Percentiles rank a stretch among this genome's conserved stretches.
phyloP scores from a whole-genome alignment of 2,329 filamentous ascomycete genomes.

The Alternaria sp. region DNA sequence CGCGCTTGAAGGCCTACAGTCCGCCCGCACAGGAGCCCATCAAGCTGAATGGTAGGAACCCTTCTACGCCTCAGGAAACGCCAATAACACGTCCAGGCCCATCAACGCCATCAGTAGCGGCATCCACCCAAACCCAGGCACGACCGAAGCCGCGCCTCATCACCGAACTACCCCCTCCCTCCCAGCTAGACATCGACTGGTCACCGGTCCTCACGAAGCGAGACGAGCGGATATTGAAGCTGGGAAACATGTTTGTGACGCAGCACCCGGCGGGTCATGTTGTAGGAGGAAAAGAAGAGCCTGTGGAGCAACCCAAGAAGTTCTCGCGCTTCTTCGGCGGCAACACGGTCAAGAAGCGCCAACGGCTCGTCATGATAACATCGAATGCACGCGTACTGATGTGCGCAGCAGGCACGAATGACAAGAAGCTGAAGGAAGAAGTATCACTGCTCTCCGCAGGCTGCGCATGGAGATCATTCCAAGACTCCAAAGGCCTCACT shows the following conservation, averaged over 20 bases:
- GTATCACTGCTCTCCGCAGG: constrained; percentile 80
- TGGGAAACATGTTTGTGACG: constrained; percentile 87
- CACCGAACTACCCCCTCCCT: constrained; percentile 81
- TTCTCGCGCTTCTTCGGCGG: constrained; percentile 93
- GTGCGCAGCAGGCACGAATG: constrained; percentile 88
- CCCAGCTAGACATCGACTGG: constrained; percentile 68
- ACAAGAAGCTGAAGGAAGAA: constrained; percentile 94
- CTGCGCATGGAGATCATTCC: constrained; percentile 77
- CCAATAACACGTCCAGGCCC: constrained; percentile 37
- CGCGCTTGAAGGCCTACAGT: constrained; percentile 81
- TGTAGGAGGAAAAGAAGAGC: constrained; percentile 71
- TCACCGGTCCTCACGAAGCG: constrained; percentile 88
- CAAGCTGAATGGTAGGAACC: constrained; percentile 51
- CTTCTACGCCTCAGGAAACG: constrained; percentile 3
- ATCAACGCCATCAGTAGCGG: constrained; percentile 30
- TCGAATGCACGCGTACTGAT: constrained; percentile 88
- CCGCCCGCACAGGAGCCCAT: constrained; percentile 76
- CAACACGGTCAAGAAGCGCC: constrained; percentile 88
- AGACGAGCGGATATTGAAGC: constrained; percentile 92
- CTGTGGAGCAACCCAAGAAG: constrained; percentile 74
- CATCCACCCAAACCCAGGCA: constrained; percentile 27
- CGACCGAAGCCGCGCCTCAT: constrained; percentile 76
- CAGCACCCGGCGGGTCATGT: constrained; percentile 79
- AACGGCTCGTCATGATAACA: constrained; percentile 92
- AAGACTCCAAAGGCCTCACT: constrained; percentile 84